Conservation (phyloP, 2,329 filamentous ascomycete genomes). For the Ramularia endophylla region DNA sequence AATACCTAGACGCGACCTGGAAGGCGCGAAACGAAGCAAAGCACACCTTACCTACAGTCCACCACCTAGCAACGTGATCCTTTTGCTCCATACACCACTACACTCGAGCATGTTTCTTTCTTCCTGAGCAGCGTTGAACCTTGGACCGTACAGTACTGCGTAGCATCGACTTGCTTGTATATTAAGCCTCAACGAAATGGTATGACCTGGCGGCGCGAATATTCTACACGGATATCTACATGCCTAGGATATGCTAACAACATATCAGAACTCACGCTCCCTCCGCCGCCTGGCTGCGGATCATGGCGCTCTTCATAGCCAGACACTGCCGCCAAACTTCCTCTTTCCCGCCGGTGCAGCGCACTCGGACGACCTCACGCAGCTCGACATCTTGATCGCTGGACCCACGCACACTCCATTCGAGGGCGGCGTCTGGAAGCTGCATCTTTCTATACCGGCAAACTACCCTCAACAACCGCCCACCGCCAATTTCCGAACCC, state of each 20-base stretch:
- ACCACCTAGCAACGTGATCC: too few species aligned
- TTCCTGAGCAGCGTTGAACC: too few species aligned
- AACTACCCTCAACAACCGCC: conserved; percentile 50
- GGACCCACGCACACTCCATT: conserved; percentile 58
- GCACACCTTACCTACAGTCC: conserved; percentile 1
- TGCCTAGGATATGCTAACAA: too few species aligned
- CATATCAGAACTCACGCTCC: conserved; percentile 41
- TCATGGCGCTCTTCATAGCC: conserved; percentile 51
- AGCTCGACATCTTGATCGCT: conserved; percentile 52
- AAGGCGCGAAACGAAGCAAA: too few species aligned
- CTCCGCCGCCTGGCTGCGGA: conserved; percentile 56
- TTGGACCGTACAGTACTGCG: too few species aligned
- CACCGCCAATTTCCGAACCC: conserved; percentile 55
- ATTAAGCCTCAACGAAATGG: background rate
- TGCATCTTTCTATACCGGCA: conserved; percentile 55
- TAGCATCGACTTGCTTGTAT: too few species aligned
- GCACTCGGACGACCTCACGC: conserved; percentile 49
- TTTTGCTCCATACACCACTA: too few species aligned
- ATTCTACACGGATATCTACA: background rate
- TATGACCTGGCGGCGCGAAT: background rate
- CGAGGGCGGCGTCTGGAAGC: conserved; percentile 51
- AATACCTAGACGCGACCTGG: too few species aligned
- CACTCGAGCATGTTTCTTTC: background rate
- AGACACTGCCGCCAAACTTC: conserved; percentile 56
- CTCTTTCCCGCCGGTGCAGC: conserved; percentile 44